Evolutionary conservation across 306 rosid genomes (phyloP).

Genomic region (Notholithocarpus densiflorus): DNA sequence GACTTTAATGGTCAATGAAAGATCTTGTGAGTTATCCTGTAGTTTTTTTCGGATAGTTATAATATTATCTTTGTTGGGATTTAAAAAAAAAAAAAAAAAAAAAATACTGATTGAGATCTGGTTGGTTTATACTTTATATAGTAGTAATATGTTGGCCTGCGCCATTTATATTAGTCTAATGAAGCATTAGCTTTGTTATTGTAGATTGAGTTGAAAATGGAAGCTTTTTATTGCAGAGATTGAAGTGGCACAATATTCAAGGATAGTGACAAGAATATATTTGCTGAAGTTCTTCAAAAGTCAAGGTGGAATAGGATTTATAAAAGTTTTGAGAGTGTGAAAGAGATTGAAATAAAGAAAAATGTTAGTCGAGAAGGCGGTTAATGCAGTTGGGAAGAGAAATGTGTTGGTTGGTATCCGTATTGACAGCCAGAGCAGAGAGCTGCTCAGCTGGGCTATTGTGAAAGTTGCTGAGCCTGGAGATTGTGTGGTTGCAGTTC

Average conservation of each 20-base stretch:
- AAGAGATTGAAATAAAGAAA: conserved; percentile 13
- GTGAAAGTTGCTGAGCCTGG: conserved; percentile 79
- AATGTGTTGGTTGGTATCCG: conserved; percentile 73
- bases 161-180: conserved; percentile 29
- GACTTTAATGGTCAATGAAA: neutral
- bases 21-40: conserved; percentile 3
- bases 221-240: conserved; percentile 37
- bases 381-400: conserved; percentile 33
- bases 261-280: neutral
- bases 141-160: neutral
- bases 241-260: conserved; percentile 33
- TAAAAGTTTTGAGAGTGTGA: conserved; percentile 10
- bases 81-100: no score
- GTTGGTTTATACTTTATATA: neutral
- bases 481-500: conserved; percentile 71
- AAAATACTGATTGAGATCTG: neutral
- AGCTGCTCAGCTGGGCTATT: conserved; percentile 84
- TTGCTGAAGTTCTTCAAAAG: conserved; percentile 18
- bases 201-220: conserved; percentile 26
- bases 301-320: conserved; percentile 21
- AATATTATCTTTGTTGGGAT: conserved; percentile 10
- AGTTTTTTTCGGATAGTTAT: conserved; percentile 16
- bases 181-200: conserved; percentile 17
- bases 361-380: conserved; percentile 49
- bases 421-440: conserved; percentile 55